Percentiles rank a stretch among this genome's conserved stretches.
phyloP scores from a whole-genome alignment of 2,329 filamentous ascomycete genomes.

The Mariannaea sp. region DNA sequence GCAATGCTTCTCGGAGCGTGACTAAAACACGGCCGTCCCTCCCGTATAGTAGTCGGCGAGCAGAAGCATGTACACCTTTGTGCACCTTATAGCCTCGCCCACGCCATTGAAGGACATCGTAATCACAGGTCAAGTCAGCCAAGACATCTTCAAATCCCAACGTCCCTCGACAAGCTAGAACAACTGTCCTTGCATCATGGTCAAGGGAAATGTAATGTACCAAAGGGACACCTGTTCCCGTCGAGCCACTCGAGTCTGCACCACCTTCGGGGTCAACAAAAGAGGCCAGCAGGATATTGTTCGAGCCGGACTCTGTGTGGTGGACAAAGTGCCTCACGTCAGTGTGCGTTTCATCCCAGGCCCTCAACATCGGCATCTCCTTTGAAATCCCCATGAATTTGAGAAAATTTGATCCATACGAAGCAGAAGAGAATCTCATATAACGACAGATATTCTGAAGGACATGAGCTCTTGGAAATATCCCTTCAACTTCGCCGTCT shows the following conservation, averaged over 20 bases:
- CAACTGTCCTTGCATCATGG: conserved; percentile 72
- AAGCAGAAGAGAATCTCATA: conserved; percentile 69
- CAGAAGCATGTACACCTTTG: conserved; percentile 75
- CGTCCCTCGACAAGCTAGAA: conserved; percentile 73
- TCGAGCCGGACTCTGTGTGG: conserved; percentile 62
- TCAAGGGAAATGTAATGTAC: conserved; percentile 76
- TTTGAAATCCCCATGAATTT: conserved; percentile 65
- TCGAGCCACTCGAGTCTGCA: conserved; percentile 66
- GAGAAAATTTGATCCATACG: conserved; percentile 67
- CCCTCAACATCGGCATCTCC: conserved; percentile 50
- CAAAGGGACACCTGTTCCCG: conserved; percentile 68
- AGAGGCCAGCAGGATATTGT: conserved; percentile 68
- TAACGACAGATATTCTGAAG: conserved; percentile 67
- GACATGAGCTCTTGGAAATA: conserved; percentile 64
- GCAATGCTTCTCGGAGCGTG: conserved; percentile 67
- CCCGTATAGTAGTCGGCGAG: conserved; percentile 68
- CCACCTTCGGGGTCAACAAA: conserved; percentile 73
- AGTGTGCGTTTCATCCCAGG: conserved; percentile 56
- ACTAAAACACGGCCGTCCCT: conserved; percentile 69
- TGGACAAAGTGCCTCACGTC: conserved; percentile 68
- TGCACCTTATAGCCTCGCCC: conserved; percentile 71
- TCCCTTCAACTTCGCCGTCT: conserved; percentile 60
- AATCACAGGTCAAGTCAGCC: conserved; percentile 76
- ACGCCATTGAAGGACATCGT: conserved; percentile 68
- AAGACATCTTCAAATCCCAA: conserved; percentile 75